Base-by-base conservation (phyloP, 345 rosid species). In the Arabis alpina region DNA sequence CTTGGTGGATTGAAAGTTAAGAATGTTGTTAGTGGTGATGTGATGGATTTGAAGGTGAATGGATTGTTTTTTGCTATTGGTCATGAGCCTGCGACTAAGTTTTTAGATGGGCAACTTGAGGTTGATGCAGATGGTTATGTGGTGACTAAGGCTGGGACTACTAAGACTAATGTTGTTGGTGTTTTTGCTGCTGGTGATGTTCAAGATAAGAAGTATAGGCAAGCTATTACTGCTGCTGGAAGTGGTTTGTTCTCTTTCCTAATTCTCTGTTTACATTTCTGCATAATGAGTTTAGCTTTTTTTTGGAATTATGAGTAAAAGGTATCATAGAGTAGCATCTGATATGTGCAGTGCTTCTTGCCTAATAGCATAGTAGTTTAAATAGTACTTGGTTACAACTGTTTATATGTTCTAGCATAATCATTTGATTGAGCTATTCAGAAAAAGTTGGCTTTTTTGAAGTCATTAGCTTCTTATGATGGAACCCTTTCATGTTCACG, bases 131-230 rank as follows among this genome's bases (percentile, higher is more conserved):
- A 88, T 80, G 98, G 99, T 6, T 95, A 95, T 68, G 74, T 92
- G 45, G 43, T 87, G 41, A 92, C 98, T 0, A 77, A 85, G 69
- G 91, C 96, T 4, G 99, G 97, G 8, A 92, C 96, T 0, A 86
- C 97, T 0, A 74, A 72, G 82, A 95, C 98, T n/a, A 92, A 88
- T 10, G 88, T 95, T 10, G 83, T 27, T 2, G 99, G 99, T 3
- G 92, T 92, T 11, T 92, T 95, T 34, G 99, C 99, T 0, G 96
- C 98, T 1, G 99, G 99, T 10, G 98, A 95, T 84, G 99, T 90
- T 30, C 99, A 92, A 81, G 99, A 95, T 52, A 95, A 95, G 92
- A 95, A 90, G 87, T 95, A 95, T 62, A 83, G 98, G 71, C 99
- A 95, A 79, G 99, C 99, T 16, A 58, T 95, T 55, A 95, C 96